Conservation (phyloP, 192 early-diverging fungal genomes). For the Umbelopsis sp. region DNA sequence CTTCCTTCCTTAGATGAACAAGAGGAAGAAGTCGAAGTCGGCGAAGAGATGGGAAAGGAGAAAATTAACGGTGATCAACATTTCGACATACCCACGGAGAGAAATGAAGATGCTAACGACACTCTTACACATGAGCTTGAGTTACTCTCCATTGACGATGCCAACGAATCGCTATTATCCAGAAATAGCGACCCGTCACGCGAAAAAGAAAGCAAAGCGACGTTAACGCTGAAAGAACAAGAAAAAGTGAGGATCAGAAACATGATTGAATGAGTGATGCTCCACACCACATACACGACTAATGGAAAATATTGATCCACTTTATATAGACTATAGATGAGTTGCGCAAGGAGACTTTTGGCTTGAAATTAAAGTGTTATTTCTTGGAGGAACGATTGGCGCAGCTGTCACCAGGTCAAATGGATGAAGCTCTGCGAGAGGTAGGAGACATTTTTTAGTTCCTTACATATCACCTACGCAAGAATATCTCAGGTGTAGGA, state of each 20-base stretch:
- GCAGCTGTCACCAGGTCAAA: constrained; percentile 55
- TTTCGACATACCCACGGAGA: neutral
- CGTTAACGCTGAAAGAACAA: constrained; percentile 54
- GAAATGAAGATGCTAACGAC: neutral
- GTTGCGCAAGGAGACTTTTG: constrained; percentile 56
- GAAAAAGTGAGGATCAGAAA: constrained; percentile 40
- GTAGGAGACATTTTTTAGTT: constrained; percentile 24
- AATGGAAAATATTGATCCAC: neutral
- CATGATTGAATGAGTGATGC: neutral
- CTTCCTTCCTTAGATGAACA: neutral
- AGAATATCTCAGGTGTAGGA: neutral
- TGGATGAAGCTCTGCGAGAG: constrained; percentile 54
- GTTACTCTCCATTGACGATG: constrained; percentile 2
- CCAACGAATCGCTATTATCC: neutral
- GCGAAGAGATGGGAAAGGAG: neutral
- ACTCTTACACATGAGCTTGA: neutral
- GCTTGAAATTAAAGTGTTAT: constrained; percentile 56
- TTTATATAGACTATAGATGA: constrained; percentile 59
- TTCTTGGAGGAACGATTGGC: constrained; percentile 52
- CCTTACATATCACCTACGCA: neutral
- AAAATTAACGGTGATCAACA: neutral
- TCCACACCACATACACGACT: neutral
- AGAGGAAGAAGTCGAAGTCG: neutral
- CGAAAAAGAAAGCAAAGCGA: constrained; percentile 20
- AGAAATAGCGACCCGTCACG: neutral